Evolutionary conservation across 228 moss, liverwort and hornwort genomes (phyloP).

Genomic region (Sphagnum fallax): DNA sequence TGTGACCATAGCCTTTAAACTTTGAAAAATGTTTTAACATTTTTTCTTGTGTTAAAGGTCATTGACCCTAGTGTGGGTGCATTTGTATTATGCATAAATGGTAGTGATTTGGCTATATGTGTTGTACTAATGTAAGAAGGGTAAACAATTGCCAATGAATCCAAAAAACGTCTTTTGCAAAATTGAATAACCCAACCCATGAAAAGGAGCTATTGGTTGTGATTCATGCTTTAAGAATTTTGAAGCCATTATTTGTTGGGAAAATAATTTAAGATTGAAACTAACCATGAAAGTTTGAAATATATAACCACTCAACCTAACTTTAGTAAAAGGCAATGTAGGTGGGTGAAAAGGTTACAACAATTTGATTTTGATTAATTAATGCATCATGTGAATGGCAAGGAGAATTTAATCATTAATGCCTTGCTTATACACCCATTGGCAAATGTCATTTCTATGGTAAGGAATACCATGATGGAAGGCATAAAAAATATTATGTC

Average conservation of each 20-base stretch:
- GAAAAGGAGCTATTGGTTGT: slow-evolving; percentile 5
- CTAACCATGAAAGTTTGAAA: background rate
- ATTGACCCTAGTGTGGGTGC: background rate
- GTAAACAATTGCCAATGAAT: background rate
- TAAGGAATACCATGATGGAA: too few relatives aligned
- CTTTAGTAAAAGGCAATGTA: background rate
- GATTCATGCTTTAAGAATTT: slow-evolving; percentile 1
- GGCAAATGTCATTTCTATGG: too few relatives aligned
- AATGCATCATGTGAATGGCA: background rate
- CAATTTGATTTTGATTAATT: background rate
- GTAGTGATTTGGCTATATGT: background rate
- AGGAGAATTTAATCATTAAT: too few relatives aligned
- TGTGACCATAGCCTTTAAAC: background rate
- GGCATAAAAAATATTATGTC: too few relatives aligned
- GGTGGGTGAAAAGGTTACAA: background rate
- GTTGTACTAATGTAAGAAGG: background rate
- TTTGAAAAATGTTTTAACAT: background rate
- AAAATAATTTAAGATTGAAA: background rate
- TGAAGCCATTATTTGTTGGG: background rate
- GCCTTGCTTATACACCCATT: too few relatives aligned
- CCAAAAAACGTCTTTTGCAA: background rate
- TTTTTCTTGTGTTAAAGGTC: background rate
- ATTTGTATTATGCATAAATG: background rate
- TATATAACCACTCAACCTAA: slow-evolving; percentile 2
- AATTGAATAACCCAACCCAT: slow-evolving; percentile 2